Evolutionary conservation across 2,329 filamentous ascomycete species (phyloP).

Genomic region (Fusarium sp.): DNA sequence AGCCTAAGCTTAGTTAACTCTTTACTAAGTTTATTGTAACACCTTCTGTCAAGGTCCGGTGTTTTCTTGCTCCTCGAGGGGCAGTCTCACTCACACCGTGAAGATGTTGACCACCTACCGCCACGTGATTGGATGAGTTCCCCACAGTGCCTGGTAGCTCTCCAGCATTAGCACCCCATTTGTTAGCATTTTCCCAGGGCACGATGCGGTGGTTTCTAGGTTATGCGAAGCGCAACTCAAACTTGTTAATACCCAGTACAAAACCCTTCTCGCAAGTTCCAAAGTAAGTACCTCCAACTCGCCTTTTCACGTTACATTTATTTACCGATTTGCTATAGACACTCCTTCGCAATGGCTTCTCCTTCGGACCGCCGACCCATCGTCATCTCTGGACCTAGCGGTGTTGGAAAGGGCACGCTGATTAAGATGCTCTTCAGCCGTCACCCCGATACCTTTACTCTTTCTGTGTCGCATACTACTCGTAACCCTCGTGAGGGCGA

Average conservation of each 20-base stretch:
- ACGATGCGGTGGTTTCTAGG: constrained; percentile 31
- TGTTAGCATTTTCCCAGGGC: constrained; percentile 18
- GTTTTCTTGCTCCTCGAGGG: too few species aligned
- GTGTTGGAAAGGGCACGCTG: constrained; percentile 84
- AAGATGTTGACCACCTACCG: background rate
- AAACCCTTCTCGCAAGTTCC: constrained; percentile 9
- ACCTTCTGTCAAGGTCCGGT: too few species aligned
- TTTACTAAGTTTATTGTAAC: too few species aligned
- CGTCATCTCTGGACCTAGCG: constrained; percentile 82
- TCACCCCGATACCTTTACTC: constrained; percentile 61
- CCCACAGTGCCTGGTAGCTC: constrained; percentile 10
- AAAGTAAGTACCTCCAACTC: background rate
- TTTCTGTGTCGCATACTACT: constrained; percentile 81
- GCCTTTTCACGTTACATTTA: rapidly evolving
- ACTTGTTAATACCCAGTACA: constrained; percentile 4
- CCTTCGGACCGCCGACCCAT: constrained; percentile 68
- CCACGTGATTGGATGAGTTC: constrained; percentile 18
- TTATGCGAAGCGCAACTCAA: constrained; percentile 29
- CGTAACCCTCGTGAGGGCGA: constrained; percentile 81
- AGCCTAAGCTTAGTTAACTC: too few species aligned
- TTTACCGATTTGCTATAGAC: background rate
- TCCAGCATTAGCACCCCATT: constrained; percentile 17
- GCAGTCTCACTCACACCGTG: too few species aligned
- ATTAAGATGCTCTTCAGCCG: constrained; percentile 73
- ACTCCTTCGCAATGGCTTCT: constrained; percentile 38